Percentiles rank a stretch among this genome's conserved stretches.
Conservation (phyloP, 169 alveolate genomes). For the Sarcocystis neurona region DNA sequence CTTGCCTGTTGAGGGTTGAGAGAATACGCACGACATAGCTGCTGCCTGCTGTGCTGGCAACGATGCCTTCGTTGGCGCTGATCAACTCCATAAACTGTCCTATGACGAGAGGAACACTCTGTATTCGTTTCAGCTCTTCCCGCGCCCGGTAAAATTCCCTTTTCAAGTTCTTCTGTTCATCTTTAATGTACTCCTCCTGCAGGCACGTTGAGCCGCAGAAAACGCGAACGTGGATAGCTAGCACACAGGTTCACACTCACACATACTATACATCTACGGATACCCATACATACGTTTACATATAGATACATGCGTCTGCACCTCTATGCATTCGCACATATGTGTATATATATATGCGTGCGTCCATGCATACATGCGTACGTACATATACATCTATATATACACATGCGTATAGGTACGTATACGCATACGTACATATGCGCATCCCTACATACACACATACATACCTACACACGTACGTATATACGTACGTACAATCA, state of each 20-base stretch:
- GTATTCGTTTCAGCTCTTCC: constrained; percentile 96
- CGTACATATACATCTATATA: no score
- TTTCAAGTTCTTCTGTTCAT: constrained; percentile 96
- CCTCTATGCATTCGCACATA: background rate
- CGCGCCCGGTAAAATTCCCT: constrained; percentile 95
- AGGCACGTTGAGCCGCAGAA: background rate
- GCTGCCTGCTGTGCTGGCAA: constrained; percentile 95
- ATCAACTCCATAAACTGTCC: constrained; percentile 98
- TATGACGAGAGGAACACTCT: constrained; percentile 97
- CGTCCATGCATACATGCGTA: no score
- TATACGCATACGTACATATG: no score
- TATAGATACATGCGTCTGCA: background rate
- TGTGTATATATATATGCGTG: no score
- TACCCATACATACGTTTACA: background rate
- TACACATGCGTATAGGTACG: no score
- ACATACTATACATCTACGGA: no score
- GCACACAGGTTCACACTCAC: no score
- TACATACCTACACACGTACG: background rate
- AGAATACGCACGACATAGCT: constrained; percentile 97
- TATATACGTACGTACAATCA: background rate
- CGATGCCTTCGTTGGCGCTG: constrained; percentile 96
- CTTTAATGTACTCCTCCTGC: constrained; percentile 89
- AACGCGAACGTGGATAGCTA: no score
- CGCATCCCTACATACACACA: background rate
- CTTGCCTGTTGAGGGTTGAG: constrained; percentile 93